Base-by-base conservation (phyloP, 495 filamentous ascomycete genomes). In the Stereocaulon alpinum region DNA sequence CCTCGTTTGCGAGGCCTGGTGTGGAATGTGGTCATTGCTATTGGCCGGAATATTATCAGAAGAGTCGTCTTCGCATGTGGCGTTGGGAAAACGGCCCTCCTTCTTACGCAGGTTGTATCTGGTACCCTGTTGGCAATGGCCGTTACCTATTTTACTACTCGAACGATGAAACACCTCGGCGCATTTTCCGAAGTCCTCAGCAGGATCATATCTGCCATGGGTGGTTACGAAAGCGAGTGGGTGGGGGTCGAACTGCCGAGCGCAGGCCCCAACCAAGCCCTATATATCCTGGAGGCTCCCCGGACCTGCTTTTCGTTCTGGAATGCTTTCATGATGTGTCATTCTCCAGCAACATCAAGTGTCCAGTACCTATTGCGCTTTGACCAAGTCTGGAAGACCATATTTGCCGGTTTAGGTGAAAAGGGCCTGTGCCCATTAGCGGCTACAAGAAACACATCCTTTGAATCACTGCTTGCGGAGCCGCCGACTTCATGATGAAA, bases 341-440 rank as follows among this genome's bases (percentile, higher is more conserved):
- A 43, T 12, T 61, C n/a, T 12, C 59, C 50, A 40, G 55, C 45
- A 11, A 55, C 40, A 47, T 61, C 59, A 0, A 61, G 29, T 10
- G 59, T 61, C 59, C 59, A 61, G 15, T 27, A 55, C 0, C 22
- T 24, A 2, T n/a, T 15, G 9, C 40, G 20, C 6, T 11, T 17
- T 6, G 30, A 50, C 59, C 59, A 55, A n/a, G 9, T 27, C 24
- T 20, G 51, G 0, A 34, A 30, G 4, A 56, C 12, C 0, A 61
- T 2, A 10, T 56, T 15, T 4, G 43, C 29, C 34, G 18, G 40
- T 6, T 42, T 34, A 14, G 42, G 29, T n/a, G 10, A 9, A 9
- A 11, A 0, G n/a, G 54, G 54, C 22, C 54, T 37, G 18, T 45
- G 18, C 3, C 54, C 54, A 7, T 20, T 12, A 15, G 11, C 41